Percentiles rank a stretch among this genome's conserved stretches.
phyloP scores from a whole-genome alignment of 2,329 filamentous ascomycete genomes.

The Epicoccum nigrum region DNA sequence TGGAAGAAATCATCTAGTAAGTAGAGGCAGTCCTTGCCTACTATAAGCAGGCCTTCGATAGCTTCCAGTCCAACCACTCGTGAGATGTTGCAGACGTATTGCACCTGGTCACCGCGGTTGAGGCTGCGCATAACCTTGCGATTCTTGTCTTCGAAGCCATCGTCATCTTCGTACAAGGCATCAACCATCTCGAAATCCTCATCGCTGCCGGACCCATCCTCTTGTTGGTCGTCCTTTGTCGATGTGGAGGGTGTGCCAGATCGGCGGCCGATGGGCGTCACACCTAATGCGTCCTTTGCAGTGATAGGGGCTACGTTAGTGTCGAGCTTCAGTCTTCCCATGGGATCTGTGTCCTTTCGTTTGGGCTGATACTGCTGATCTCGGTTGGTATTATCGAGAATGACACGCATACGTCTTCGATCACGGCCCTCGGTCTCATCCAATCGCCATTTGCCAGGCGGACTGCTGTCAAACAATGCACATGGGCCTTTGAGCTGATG shows the following conservation, averaged over 20 bases:
- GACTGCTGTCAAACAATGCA: conserved; percentile 74
- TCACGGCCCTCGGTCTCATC: conserved; percentile 96
- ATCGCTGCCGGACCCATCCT: conserved; percentile 61
- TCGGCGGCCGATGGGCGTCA: conserved; percentile 34
- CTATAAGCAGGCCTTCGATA: conserved; percentile 88
- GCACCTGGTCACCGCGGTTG: conserved; percentile 87
- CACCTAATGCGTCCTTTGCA: conserved; percentile 35
- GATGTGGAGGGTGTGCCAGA: conserved; percentile 31
- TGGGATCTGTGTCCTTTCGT: conserved; percentile 66
- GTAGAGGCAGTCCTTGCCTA: conserved; percentile 90
- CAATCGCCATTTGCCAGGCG: conserved; percentile 80
- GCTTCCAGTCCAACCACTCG: conserved; percentile 92
- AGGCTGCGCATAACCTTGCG: conserved; percentile 95
- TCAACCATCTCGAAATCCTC: conserved; percentile 97
- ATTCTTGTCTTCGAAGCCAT: conserved; percentile 96
- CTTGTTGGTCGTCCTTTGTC: conserved; percentile 27
- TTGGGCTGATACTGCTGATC: conserved; percentile 85
- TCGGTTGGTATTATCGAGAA: conserved; percentile 73
- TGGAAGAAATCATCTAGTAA: conserved; percentile 98
- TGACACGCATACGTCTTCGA: conserved; percentile 86
- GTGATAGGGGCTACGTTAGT: conserved; percentile 48
- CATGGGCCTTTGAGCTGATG: conserved; percentile 78
- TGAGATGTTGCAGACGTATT: conserved; percentile 94
- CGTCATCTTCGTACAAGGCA: conserved; percentile 83
- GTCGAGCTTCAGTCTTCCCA: conserved; percentile 55